Conservation (phyloP, 805 yeast species). For the Candida nitratophila region DNA sequence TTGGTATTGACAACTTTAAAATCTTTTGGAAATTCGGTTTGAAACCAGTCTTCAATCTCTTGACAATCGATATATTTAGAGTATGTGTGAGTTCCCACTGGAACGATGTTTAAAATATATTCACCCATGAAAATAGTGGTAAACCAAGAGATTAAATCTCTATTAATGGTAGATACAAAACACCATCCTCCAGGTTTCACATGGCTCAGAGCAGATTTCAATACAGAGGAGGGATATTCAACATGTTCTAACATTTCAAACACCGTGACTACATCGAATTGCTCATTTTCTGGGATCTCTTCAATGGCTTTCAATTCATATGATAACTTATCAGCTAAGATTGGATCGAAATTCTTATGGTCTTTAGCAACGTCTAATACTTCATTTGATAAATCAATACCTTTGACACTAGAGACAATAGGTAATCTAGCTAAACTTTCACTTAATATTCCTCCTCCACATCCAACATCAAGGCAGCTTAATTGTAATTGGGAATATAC, state of each 20-base stretch:
- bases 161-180: constrained; percentile 85
- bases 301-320: constrained; percentile 64
- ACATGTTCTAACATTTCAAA: constrained; percentile 97
- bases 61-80: constrained; percentile 74
- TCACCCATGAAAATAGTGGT: constrained; percentile 93
- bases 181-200: constrained; percentile 79
- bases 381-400: constrained; percentile 80
- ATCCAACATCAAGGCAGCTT: constrained; percentile 79
- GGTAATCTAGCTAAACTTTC: constrained; percentile 81
- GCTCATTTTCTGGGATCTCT: constrained; percentile 35
- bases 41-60: constrained; percentile 66
- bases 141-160: constrained; percentile 81
- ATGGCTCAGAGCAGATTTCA: constrained; percentile 58
- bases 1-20: constrained; percentile 58
- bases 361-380: constrained; percentile 72
- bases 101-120: constrained; percentile 71
- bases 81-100: constrained; percentile 86
- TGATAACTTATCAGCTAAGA: constrained; percentile 36
- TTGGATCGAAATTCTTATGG: constrained; percentile 66
- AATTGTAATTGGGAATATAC: constrained; percentile 31
- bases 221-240: constrained; percentile 68
- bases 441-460: constrained; percentile 95
- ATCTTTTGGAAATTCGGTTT: constrained; percentile 12
- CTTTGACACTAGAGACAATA: constrained; percentile 57
- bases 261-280: constrained; percentile 76